These are phyloP conservation scores for Sugiyamaella americana DNA, from an alignment of 805 yeast genomes.

Conservation along the genomic window DNA sequence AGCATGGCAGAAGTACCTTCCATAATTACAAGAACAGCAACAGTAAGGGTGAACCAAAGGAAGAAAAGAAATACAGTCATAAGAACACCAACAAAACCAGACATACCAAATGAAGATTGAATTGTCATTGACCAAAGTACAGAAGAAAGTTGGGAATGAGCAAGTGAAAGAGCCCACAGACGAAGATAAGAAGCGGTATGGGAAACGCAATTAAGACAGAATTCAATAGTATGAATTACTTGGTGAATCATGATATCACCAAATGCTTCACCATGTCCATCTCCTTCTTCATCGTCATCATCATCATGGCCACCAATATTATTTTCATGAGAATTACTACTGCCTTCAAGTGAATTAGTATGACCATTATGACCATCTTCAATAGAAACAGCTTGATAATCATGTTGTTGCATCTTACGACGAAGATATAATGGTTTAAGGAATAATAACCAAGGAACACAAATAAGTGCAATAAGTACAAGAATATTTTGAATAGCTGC, in stretches of 20 bases:
- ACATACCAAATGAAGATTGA: constrained; percentile 62
- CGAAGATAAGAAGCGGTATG: constrained; percentile 96
- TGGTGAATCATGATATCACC: constrained; percentile 97
- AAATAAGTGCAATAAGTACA: constrained; percentile 67
- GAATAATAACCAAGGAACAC: constrained; percentile 89
- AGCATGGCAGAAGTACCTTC: constrained; percentile 99
- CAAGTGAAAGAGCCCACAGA: constrained; percentile 94
- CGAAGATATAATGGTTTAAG: constrained; percentile 74
- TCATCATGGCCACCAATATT: constrained; percentile 28
- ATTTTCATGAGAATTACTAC: constrained; percentile 13
- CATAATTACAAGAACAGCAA: constrained; percentile 88
- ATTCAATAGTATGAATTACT: constrained; percentile 95
- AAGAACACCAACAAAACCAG: constrained; percentile 62
- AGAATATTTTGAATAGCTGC: constrained; percentile 64
- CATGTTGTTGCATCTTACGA: constrained; percentile 45
- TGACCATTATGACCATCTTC: constrained; percentile 27
- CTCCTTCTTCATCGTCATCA: constrained; percentile 50
- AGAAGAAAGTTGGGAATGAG: constrained; percentile 93
- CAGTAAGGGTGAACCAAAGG: constrained; percentile 91
- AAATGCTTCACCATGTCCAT: constrained; percentile 56
- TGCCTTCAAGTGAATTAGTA: constrained; percentile 15
- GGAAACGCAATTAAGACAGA: constrained; percentile 94
- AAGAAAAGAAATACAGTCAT: constrained; percentile 78
- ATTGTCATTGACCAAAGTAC: constrained; percentile 97
- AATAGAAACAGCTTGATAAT: constrained; percentile 45